phyloP scores from a whole-genome alignment of 768 basidiomycete genomes.

The Suillus occidentalis region DNA sequence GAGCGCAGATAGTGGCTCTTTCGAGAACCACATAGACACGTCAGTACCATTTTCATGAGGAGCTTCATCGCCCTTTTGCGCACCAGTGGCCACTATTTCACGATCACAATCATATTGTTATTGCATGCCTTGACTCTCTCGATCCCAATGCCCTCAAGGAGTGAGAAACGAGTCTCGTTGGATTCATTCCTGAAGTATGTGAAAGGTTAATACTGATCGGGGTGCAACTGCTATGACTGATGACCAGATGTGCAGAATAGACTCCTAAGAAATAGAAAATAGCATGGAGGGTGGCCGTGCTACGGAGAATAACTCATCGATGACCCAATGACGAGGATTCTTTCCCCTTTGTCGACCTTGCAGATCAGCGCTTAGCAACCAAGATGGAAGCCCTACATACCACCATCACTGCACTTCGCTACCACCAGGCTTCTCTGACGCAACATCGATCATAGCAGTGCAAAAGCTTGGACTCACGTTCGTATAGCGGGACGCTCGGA shows the following conservation, averaged over 20 bases:
- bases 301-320: background rate
- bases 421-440: slow-evolving; percentile 84
- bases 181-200: background rate
- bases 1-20: background rate
- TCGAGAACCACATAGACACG: no score
- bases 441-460: slow-evolving; percentile 75
- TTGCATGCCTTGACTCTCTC: background rate
- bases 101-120: background rate
- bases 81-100: no score
- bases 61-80: background rate
- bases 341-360: background rate
- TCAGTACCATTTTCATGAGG: background rate
- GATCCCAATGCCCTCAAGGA: background rate
- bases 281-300: background rate
- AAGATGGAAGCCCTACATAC: background rate
- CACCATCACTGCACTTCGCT: slow-evolving; percentile 55
- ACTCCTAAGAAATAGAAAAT: background rate
- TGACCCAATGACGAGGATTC: background rate
- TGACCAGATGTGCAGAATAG: background rate
- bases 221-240: background rate
- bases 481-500: background rate
- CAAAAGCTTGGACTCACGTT: slow-evolving; percentile 73
- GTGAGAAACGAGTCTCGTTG: background rate
- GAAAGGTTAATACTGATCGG: background rate
- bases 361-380: background rate